A percentile compares a stretch with the other conserved stretches of the same genome.
Conservation (phyloP, 2,329 filamentous ascomycete species). For the Macrophomina tecta region DNA sequence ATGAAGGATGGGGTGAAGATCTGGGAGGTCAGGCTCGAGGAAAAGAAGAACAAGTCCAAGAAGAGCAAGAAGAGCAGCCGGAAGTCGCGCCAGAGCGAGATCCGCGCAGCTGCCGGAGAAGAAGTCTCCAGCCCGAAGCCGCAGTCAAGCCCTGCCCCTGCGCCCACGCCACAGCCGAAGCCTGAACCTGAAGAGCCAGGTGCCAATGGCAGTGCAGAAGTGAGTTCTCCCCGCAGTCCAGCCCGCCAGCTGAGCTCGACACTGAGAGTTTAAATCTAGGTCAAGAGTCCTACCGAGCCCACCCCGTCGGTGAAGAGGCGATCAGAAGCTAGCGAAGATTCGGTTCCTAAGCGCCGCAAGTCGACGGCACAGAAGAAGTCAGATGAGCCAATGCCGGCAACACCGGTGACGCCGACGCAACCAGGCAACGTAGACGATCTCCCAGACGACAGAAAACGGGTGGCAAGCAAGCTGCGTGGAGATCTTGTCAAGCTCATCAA, state of each 20-base stretch:
- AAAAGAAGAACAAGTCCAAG: slow-evolving; percentile 63
- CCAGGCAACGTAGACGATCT: slow-evolving; percentile 43
- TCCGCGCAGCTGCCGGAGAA: slow-evolving; percentile 53
- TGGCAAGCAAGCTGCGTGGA: slow-evolving; percentile 74
- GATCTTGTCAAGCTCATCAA: slow-evolving; percentile 70
- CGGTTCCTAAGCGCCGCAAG: slow-evolving; percentile 45
- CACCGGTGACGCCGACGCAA: slow-evolving; percentile 31
- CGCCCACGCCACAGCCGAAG: slow-evolving; percentile 29
- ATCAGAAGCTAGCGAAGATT: slow-evolving; percentile 38
- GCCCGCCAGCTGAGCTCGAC: not conserved
- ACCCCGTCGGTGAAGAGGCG: slow-evolving; percentile 40
- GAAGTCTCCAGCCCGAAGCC: slow-evolving; percentile 39
- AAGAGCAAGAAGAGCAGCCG: slow-evolving; percentile 63
- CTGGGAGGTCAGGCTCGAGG: slow-evolving; percentile 73
- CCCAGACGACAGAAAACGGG: slow-evolving; percentile 70
- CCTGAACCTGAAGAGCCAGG: slow-evolving; percentile 31
- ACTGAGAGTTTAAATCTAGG: not conserved
- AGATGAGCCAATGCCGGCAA: slow-evolving; percentile 29
- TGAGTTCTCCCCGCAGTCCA: not conserved
- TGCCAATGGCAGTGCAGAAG: slow-evolving; percentile 26
- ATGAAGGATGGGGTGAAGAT: slow-evolving; percentile 82
- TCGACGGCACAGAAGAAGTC: slow-evolving; percentile 40
- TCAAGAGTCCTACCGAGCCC: slow-evolving; percentile 19
- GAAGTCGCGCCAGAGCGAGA: slow-evolving; percentile 71
- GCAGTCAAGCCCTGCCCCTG: slow-evolving; percentile 31